Conservation (phyloP, 192 early-diverging fungal genomes). For the Allomyces macrogynus region DNA sequence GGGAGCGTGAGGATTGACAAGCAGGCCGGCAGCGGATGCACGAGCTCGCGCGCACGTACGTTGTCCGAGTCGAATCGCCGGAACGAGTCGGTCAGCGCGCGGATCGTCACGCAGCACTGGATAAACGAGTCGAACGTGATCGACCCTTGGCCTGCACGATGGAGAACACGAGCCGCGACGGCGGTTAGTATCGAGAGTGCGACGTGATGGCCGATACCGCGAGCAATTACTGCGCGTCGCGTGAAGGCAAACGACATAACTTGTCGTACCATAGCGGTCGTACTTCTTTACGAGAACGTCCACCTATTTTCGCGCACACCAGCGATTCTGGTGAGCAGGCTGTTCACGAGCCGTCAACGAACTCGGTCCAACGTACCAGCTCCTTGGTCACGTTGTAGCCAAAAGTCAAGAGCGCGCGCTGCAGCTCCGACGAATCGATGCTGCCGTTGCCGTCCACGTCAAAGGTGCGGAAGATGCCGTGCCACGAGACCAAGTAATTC, state of each 20-base stretch:
- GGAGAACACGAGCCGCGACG: no score
- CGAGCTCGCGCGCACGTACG: conserved; percentile 2
- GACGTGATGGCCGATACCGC: no score
- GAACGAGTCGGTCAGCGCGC: conserved; percentile 58
- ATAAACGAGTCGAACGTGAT: background rate
- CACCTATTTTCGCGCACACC: background rate
- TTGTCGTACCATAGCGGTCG: background rate
- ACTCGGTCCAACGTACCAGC: no score
- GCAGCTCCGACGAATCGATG: conserved; percentile 50
- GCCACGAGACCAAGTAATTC: conserved; percentile 71
- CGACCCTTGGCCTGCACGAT: background rate
- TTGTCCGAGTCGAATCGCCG: conserved; percentile 45
- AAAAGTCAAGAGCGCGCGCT: conserved; percentile 47
- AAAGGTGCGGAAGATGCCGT: conserved; percentile 51
- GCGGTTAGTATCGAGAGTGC: no score
- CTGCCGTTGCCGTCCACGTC: conserved; percentile 55
- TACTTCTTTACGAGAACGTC: background rate
- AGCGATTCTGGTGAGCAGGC: conserved; percentile 26
- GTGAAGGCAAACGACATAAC: no score
- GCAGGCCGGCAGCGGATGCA: no score
- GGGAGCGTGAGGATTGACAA: no score
- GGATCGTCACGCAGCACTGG: conserved; percentile 53
- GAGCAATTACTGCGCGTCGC: no score
- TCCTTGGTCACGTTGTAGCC: conserved; percentile 44
- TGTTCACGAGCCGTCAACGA: no score